These are phyloP conservation scores for Tardiomyces blankii DNA, from an alignment of 1,139 yeast genomes.

Conservation along the genomic window DNA sequence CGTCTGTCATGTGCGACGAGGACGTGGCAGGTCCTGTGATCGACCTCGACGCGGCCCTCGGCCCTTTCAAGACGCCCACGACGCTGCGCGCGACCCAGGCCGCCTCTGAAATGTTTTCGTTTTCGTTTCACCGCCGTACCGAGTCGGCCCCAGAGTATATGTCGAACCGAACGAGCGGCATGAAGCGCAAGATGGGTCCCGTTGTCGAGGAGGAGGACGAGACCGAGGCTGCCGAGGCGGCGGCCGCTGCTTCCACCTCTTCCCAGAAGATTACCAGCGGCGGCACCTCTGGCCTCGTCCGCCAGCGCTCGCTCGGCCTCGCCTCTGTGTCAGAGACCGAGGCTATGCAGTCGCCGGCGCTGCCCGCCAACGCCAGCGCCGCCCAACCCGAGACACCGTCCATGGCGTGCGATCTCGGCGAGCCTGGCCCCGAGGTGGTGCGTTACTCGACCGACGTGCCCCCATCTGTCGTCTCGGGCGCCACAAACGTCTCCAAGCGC, in stretches of 20 bases:
- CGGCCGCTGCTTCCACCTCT: background rate
- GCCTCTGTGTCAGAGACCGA: background rate
- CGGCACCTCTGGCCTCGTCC: background rate
- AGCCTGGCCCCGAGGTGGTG: conserved; percentile 20
- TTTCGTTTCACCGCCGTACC: conserved; percentile 18
- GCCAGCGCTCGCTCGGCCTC: background rate
- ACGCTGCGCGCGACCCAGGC: conserved; percentile 2
- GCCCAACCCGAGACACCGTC: background rate
- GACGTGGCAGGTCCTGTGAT: conserved; percentile 13
- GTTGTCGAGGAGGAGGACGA: conserved; percentile 21
- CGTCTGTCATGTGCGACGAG: conserved; percentile 3
- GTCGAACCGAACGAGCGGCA: conserved; percentile 6
- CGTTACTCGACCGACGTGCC: conserved; percentile 10
- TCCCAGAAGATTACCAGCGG: no score
- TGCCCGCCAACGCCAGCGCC: background rate
- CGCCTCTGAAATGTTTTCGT: conserved; percentile 6
- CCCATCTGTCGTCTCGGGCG: background rate
- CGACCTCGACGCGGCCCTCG: conserved; percentile 25
- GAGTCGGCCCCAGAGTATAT: conserved; percentile 21
- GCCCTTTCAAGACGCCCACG: conserved; percentile 13
- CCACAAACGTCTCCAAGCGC: conserved; percentile 4
- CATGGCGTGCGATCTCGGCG: conserved; percentile 3
- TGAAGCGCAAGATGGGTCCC: conserved; percentile 19
- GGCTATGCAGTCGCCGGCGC: background rate
- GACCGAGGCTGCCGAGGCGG: background rate